Conservation (phyloP, 2,329 filamentous ascomycete genomes). For the Colletotrichum orbiculare region DNA sequence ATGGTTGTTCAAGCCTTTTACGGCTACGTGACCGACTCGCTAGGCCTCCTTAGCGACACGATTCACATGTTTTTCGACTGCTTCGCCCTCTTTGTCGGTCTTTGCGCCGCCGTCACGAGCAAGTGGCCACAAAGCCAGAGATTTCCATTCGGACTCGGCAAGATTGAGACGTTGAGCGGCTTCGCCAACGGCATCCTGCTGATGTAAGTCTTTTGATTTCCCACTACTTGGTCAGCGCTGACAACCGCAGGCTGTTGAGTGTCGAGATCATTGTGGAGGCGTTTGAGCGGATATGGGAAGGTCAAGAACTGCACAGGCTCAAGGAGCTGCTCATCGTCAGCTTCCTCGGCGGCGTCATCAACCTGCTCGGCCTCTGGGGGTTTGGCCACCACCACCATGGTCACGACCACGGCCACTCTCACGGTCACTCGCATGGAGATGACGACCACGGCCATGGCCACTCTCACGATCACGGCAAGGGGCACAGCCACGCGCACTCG, state of each 20-base stretch:
- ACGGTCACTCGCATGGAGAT: conserved; percentile 47
- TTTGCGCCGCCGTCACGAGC: conserved; percentile 92
- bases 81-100: conserved; percentile 87
- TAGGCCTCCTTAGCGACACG: conserved; percentile 95
- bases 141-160: conserved; percentile 96
- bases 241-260: conserved; percentile 78
- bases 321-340: conserved; percentile 91
- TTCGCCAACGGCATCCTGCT: conserved; percentile 97
- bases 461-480: conserved; percentile 53
- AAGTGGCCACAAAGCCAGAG: conserved; percentile 93
- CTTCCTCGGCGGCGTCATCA: conserved; percentile 85
- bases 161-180: conserved; percentile 94
- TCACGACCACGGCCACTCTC: conserved; percentile 55
- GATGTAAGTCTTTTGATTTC: conserved; percentile 66
- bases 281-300: conserved; percentile 85
- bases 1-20: conserved; percentile 97
- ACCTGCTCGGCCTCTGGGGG: conserved; percentile 89
- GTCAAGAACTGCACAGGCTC: conserved; percentile 84
- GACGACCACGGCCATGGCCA: conserved; percentile 58
- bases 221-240: not conserved
- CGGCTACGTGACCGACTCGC: conserved; percentile 90
- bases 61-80: conserved; percentile 99
- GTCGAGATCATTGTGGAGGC: conserved; percentile 97
- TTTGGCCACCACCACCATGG: conserved; percentile 77
- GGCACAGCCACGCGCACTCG: conserved; percentile 52